A percentile compares a stretch with the other conserved stretches of the same genome.
Conservation (phyloP, 2,329 filamentous ascomycete species). For the Monilinia laxa region DNA sequence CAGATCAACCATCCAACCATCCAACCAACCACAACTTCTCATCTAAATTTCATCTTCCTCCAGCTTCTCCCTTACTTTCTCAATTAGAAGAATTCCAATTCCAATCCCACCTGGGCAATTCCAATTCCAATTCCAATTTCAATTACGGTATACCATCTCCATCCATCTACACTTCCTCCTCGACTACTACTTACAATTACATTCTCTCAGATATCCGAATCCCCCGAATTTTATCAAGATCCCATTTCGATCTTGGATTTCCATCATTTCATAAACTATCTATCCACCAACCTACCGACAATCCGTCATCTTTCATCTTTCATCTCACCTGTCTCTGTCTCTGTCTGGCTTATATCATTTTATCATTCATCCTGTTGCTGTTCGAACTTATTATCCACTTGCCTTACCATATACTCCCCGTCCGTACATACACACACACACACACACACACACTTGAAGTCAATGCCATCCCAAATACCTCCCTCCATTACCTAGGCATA, state of each 20-base stretch:
- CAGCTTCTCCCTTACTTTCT: conserved; percentile 18
- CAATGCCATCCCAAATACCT: not conserved
- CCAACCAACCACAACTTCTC: conserved; percentile 22
- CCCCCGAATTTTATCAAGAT: not conserved
- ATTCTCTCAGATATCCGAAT: conserved; percentile 10
- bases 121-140: conserved; percentile 1
- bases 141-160: not conserved
- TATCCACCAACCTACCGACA: not conserved
- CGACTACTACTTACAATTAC: not conserved
- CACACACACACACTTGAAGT: not conserved
- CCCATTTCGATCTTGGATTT: not conserved
- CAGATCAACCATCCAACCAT: not conserved
- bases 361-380: not conserved
- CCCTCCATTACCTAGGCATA: not conserved
- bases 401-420: no score
- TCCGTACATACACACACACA: not conserved
- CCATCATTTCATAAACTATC: conserved; percentile 3
- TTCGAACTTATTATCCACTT: not conserved
- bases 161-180: no score
- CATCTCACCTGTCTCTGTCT: conserved; percentile 11
- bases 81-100: conserved; percentile 21
- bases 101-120: not conserved
- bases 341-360: conserved; percentile 10
- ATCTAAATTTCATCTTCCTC: conserved; percentile 7
- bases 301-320: conserved; percentile 6